Base-by-base conservation (phyloP, 2,329 filamentous ascomycete species). In the Emmonsia crescens region DNA sequence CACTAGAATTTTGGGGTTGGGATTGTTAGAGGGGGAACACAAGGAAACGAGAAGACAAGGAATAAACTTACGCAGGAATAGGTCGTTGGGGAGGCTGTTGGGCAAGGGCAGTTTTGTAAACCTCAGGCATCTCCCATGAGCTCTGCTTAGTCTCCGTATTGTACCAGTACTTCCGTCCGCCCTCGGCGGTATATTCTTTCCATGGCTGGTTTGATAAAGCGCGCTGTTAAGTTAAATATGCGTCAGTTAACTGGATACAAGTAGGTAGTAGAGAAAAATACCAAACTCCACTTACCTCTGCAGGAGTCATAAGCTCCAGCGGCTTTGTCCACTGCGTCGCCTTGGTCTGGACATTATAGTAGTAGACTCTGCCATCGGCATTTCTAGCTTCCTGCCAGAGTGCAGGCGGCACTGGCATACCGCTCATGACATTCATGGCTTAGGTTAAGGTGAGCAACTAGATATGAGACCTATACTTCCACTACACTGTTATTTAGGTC, bases 311-410 rank as follows among this genome's bases (percentile, higher is more conserved):
- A 76, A 96, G 80, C 54, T 96, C 94, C 71, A 89, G 84, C 3
- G 94, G 95, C 78, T 96, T 97, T 48, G 86, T 87, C 94, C 94
- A 99, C 83, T 92, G 88, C 38, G 94, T 97, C 65, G 83, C 84
- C 73, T 95, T 95, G 19, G 91, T 96, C 64, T 85, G 77, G 14
- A 85, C 78, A 73, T 99, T 96, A 80, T 92, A 96, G 75, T 95
- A 99, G 75, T 99, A 99, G 55, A 85, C 81, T 67, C 89, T 85
- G 66, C 92, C 93, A 71, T 96, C 91, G 2, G 86, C 78, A 67
- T 88, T 89, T 68, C 86, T 87, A 68, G 89, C 87, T 74, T 94
- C 89, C 74, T 89, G 86, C 92, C 92, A 96, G 51, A 83, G 73
- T 61, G 80, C 75, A 59, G 82, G 79, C 64, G 80, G 66, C n/a